Conservation (phyloP, 2,329 filamentous ascomycete species). For the Aphanocladium album region DNA sequence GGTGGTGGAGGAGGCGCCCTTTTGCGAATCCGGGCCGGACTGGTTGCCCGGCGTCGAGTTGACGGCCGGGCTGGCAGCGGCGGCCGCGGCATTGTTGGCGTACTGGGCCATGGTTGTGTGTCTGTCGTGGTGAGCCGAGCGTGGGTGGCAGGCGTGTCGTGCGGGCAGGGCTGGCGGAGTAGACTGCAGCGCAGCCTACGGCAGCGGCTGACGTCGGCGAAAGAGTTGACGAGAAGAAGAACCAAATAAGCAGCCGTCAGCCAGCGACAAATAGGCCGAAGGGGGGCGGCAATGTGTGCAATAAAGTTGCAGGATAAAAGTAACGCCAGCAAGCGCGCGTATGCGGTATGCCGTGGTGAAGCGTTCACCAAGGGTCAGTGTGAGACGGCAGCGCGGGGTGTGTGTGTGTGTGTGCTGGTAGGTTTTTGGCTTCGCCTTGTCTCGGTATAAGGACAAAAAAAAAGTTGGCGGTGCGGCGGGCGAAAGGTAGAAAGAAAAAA, state of each 20-base stretch:
- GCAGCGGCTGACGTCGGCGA: too few species aligned
- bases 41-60: slow-evolving; percentile 6
- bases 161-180: not conserved
- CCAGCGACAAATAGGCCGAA: not conserved
- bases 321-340: slow-evolving; percentile 7
- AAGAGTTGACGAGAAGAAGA: not conserved
- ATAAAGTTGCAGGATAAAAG: not conserved
- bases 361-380: slow-evolving; percentile 4
- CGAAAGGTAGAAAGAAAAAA: not conserved
- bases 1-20: not conserved
- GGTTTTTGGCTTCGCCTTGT: slow-evolving; percentile 6
- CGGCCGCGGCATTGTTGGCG: not conserved
- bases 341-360: slow-evolving; percentile 7
- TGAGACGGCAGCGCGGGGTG: not conserved
- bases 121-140: not conserved
- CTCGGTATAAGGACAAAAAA: slow-evolving; percentile 17
- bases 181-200: not conserved
- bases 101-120: slow-evolving; percentile 13
- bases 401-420: not conserved
- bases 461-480: not conserved
- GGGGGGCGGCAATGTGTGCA: not conserved
- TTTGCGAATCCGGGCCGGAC: slow-evolving; percentile 5
- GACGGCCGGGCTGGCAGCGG: not conserved
- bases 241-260: not conserved
- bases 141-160: not conserved